These are phyloP conservation scores for Fusarium euwallaceae DNA, from an alignment of 2,329 filamentous ascomycete species.

Conservation along the genomic window DNA sequence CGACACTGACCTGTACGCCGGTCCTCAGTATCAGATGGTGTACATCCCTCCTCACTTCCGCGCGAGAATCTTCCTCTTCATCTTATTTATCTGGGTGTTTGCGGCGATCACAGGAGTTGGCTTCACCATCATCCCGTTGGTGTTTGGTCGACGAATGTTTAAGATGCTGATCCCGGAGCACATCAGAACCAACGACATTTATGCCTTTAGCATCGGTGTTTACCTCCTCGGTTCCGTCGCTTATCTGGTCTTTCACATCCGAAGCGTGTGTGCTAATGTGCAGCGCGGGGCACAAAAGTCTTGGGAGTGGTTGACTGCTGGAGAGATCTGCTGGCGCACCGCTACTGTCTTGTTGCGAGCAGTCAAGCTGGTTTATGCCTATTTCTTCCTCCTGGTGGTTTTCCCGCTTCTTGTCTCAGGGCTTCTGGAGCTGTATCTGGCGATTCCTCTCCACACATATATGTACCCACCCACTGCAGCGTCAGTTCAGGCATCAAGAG, in stretches of 20 bases:
- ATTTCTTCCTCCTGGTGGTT: conserved; percentile 79
- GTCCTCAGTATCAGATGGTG: conserved; percentile 75
- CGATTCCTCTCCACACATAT: conserved; percentile 88
- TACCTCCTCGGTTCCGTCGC: conserved; percentile 80
- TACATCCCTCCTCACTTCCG: conserved; percentile 90
- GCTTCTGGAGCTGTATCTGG: conserved; percentile 87
- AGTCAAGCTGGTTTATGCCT: conserved; percentile 77
- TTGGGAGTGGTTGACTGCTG: conserved; percentile 39
- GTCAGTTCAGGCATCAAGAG: conserved; percentile 45
- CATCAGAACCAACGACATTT: conserved; percentile 90
- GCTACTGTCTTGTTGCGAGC: conserved; percentile 49
- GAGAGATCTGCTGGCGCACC: conserved; percentile 43
- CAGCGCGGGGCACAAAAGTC: conserved; percentile 47
- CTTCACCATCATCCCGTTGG: conserved; percentile 86
- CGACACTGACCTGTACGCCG: conserved; percentile 65
- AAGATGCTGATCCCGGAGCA: conserved; percentile 77
- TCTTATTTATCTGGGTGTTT: conserved; percentile 92
- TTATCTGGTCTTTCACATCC: conserved; percentile 71
- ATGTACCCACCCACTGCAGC: conserved; percentile 60
- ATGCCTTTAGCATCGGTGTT: conserved; percentile 92
- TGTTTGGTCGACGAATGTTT: conserved; percentile 86
- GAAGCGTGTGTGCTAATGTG: conserved; percentile 52
- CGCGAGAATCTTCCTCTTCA: conserved; percentile 84
- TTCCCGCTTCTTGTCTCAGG: conserved; percentile 85
- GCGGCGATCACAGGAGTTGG: conserved; percentile 88